Evolutionary conservation across 176 grass and related monocot species (phyloP).

Genomic region (Phragmites australis): DNA sequence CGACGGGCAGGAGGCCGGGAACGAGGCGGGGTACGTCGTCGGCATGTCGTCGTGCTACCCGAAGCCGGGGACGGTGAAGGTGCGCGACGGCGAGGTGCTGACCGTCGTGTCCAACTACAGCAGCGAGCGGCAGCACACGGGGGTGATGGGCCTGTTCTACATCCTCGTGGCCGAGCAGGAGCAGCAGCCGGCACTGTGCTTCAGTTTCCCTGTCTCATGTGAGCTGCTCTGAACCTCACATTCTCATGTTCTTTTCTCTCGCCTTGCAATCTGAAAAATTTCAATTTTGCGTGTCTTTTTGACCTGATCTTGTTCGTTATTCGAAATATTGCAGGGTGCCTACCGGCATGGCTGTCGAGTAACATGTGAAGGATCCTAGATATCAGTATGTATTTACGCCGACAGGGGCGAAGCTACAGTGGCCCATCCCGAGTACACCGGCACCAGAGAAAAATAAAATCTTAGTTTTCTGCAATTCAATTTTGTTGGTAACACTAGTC

Average conservation of each 20-base stretch:
- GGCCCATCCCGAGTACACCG: no score
- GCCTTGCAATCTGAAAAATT: neutral
- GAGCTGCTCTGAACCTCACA: neutral
- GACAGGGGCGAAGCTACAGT: no score
- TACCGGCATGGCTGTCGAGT: slow-evolving; percentile 42
- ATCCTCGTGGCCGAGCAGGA: slow-evolving; percentile 70
- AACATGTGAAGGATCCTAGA: slow-evolving; percentile 14
- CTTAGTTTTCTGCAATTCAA: no score
- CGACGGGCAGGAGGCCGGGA: slow-evolving; percentile 57
- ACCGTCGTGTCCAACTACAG: slow-evolving; percentile 88
- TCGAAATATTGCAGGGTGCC: slow-evolving; percentile 33
- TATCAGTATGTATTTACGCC: no score
- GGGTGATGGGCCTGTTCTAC: slow-evolving; percentile 91
- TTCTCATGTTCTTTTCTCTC: neutral
- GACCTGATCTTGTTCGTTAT: neutral
- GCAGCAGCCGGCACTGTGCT: slow-evolving; percentile 10
- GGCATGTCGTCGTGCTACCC: slow-evolving; percentile 92
- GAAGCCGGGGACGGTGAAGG: slow-evolving; percentile 52
- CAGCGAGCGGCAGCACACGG: slow-evolving; percentile 58
- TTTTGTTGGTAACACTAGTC: no score
- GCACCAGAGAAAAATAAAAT: no score
- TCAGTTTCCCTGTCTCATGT: slow-evolving; percentile 56
- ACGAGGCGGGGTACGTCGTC: slow-evolving; percentile 78
- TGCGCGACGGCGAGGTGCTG: slow-evolving; percentile 60
- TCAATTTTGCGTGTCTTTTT: neutral